Conservation (phyloP, 768 basidiomycete species). For the Tricholoma flavovirens region DNA sequence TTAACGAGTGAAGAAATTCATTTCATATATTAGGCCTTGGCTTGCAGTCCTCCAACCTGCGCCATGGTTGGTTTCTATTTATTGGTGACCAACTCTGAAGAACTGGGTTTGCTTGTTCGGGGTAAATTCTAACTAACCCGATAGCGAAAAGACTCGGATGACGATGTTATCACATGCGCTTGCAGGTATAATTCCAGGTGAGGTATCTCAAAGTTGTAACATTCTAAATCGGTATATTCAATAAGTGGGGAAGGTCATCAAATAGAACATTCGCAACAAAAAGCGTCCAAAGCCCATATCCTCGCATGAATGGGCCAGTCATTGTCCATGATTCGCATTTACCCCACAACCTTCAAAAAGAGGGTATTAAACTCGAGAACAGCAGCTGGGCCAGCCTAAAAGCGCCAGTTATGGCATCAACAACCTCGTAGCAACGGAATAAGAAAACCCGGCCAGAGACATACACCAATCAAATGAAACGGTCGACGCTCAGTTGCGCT, state of each 20-base stretch:
- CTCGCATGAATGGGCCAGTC: neutral
- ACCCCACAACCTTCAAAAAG: conserved; percentile 13
- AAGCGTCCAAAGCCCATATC: neutral
- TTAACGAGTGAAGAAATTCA: too few relatives aligned
- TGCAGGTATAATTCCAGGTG: too few relatives aligned
- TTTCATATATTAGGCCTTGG: too few relatives aligned
- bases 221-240: neutral
- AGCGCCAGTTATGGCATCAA: neutral
- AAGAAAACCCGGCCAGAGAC: too few relatives aligned
- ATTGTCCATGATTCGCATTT: neutral
- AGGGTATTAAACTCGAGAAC: conserved; percentile 23
- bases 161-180: too few relatives aligned
- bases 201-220: neutral
- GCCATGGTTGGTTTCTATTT: too few relatives aligned
- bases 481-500: conserved; percentile 23
- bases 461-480: conserved; percentile 31
- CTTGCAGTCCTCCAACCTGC: too few relatives aligned
- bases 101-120: too few relatives aligned
- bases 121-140: too few relatives aligned
- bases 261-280: neutral
- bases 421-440: neutral
- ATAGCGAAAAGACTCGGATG: too few relatives aligned
- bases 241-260: neutral
- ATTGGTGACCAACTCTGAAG: too few relatives aligned
- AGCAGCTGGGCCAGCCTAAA: conserved; percentile 23